Base-by-base conservation (phyloP, 1,284 basidiomycete genomes). In the Moniliophthora roreri region DNA sequence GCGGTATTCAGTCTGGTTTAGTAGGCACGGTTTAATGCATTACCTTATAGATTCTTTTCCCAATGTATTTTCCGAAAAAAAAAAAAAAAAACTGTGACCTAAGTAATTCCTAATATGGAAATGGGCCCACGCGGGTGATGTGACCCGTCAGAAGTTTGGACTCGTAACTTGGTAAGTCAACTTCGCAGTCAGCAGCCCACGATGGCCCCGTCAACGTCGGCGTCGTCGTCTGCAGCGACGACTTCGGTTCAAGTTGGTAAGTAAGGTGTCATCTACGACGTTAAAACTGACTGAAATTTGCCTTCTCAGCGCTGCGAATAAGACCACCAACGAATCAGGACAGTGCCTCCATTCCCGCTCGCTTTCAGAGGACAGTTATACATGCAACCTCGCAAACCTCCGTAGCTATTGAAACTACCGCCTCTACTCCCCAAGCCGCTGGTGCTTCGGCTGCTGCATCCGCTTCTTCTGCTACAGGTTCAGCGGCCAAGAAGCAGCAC, bases 291-390 rank as follows among this genome's bases (percentile, higher is more conserved):
- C 34, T 42, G 52, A 47, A 50, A 50, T 51, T 54, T 48, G 57
- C 49, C 55, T 52, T 54, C 57, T 48, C 68, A 95, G 95, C 95
- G 60, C 80, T 98, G 59, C 90, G 96, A 58, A 95, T 99, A 60
- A 84, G 95, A 59, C 96, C 96, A 21, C 82, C 91, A 46, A 93
- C 91, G 53, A 71, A 77, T 40, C 90, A 94, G 65, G 92, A 96
- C 75, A 79, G 88, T 53, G 77, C 79, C 54, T 86, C 85, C 63
- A 95, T 98, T 59, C 95, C 96, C 59, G 82, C 89, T 71, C 89
- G 95, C 71, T 98, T 98, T 73, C 95, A 97, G 72, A 84, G 91
- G 59, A 84, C 85, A 61, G 87, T 95, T 63, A 85, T 98, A 69
- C 89, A 92, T 65, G 82, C 89, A 41, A 78, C 79, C 50, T 84